Base-by-base conservation (phyloP, 495 filamentous ascomycete species). In the Penicillium bovifimosum region DNA sequence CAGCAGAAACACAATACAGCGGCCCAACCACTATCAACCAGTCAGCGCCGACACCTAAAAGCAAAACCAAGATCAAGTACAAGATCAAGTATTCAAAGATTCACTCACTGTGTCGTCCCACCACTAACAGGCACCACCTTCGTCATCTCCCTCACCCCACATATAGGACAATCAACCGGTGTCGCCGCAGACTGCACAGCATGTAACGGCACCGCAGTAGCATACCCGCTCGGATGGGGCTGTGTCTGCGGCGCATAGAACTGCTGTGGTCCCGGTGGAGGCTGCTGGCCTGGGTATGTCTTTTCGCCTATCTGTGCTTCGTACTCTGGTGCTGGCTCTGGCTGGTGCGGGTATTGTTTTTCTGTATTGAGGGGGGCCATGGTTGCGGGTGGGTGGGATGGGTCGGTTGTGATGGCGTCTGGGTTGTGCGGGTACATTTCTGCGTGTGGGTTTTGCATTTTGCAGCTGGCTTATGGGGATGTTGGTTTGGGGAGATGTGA, bases 91-190 rank as follows among this genome's bases (percentile, higher is more conserved):
- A 24, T n/a, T n/a, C 20, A 24, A 24, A 24, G 20, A 4, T 24
- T 24, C 40, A 69, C 76, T 58, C 65, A 80, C 77, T 80, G 76
- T n/a, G 71, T 77, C 13, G 74, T 77, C 27, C 70, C 69, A 10
- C 77, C 77, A 9, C 63, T 54, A n/a, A 73, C 61, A 8, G 66
- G 55, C 36, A 69, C 38, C 2, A 65, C 58, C 13, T 66, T 66
- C 0, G 78, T 81, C 69, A 81, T 71, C 35, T 74, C 71, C 0
- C 78, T 61, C 43, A 69, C 55, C 5, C 70, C 64, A 40, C 78
- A 81, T 7, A 60, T 60, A 0, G 77, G 76, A 58, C 78, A 81
- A 52, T 81, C 78, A 7, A 76, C 76, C 0, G 74, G 75, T 6
- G 68, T 63, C 2, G 78, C 61, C 1, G 61, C 61, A 13, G 54